Evolutionary conservation across 2,329 filamentous ascomycete genomes (phyloP).

Genomic region (Colletotrichum gloeosporioides): DNA sequence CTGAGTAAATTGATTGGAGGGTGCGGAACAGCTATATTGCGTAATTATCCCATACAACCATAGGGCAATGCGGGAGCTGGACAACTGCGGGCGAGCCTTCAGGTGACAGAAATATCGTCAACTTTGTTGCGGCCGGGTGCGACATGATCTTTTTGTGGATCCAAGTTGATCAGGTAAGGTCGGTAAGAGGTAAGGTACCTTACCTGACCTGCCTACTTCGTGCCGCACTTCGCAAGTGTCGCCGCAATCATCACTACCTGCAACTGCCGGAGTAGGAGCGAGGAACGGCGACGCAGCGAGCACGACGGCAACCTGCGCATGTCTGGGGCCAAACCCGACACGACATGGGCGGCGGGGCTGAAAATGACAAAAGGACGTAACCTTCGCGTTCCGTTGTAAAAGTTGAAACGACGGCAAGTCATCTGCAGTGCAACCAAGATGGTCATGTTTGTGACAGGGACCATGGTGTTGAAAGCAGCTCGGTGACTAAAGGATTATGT

Average conservation of each 20-base stretch:
- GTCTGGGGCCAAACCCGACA: background rate
- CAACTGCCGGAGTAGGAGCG: background rate
- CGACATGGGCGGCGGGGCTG: background rate
- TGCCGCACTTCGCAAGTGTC: background rate
- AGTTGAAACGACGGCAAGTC: conserved; percentile 7
- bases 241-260: background rate
- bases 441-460: background rate
- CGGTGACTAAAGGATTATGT: background rate
- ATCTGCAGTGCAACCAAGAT: background rate
- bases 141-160: background rate
- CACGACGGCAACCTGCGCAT: background rate
- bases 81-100: background rate
- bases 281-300: background rate
- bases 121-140: background rate
- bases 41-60: background rate
- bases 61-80: background rate
- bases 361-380: background rate
- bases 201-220: background rate
- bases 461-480: background rate
- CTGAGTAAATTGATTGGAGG: background rate
- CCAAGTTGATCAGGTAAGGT: background rate
- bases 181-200: background rate
- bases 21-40: background rate
- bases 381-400: background rate
- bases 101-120: background rate